These are phyloP conservation scores for button mushroom (Agaricus bisporus) DNA, from an alignment of 768 basidiomycete genomes.

Conservation along the genomic window DNA sequence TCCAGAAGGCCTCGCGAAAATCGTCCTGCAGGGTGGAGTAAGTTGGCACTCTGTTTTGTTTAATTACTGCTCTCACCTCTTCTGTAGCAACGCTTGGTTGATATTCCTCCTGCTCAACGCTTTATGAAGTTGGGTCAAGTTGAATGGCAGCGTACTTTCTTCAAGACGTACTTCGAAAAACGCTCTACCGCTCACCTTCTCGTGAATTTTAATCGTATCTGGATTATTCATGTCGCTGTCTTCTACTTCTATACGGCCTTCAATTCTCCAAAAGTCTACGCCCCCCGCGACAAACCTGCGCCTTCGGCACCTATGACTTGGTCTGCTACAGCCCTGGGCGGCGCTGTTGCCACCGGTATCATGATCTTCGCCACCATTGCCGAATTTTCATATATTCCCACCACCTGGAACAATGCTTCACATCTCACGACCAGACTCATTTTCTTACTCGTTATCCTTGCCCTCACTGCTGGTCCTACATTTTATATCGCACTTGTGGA, in stretches of 20 bases:
- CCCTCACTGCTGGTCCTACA: constrained; percentile 88
- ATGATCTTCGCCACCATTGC: constrained; percentile 92
- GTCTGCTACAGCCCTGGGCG: constrained; percentile 94
- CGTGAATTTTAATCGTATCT: constrained; percentile 98
- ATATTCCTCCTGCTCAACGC: constrained; percentile 85
- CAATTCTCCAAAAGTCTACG: constrained; percentile 91
- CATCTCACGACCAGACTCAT: constrained; percentile 91
- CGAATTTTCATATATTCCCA: constrained; percentile 96
- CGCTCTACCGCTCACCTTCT: constrained; percentile 89
- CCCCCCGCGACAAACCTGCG: constrained; percentile 52
- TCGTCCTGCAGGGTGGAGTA: constrained; percentile 84
- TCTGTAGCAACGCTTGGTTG: constrained; percentile 79
- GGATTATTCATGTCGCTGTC: constrained; percentile 91
- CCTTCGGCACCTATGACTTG: constrained; percentile 90
- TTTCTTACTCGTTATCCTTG: constrained; percentile 89
- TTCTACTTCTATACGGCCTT: constrained; percentile 99
- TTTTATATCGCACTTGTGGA: constrained; percentile 89
- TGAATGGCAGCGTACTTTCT: constrained; percentile 93
- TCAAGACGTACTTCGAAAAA: constrained; percentile 98
- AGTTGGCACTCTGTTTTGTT: constrained; percentile 17
- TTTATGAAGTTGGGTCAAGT: constrained; percentile 89
- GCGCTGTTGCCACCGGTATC: constrained; percentile 87
- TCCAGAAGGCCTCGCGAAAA: constrained; percentile 93
- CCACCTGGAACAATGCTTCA: constrained; percentile 98
- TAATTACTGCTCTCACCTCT: constrained; percentile 6